Base-by-base conservation (phyloP, 352 stramenopile species). In the Phytopythium delawarense region DNA sequence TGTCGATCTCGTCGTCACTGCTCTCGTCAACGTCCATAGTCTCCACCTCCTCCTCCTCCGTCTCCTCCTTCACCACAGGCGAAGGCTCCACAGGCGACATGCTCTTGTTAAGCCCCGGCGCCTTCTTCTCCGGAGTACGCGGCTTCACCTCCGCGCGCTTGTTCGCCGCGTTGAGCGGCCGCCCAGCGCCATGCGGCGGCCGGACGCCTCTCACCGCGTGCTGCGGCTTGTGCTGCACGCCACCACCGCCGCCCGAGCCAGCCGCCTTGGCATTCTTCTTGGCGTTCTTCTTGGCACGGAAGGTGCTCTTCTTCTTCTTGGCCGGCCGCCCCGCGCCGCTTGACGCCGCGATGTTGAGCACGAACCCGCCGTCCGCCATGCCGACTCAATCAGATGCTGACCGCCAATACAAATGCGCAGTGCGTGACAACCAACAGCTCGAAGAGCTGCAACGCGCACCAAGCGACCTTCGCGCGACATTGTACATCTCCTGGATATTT, bases 221-320 rank as follows among this genome's bases (percentile, higher is more conserved):
- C 20, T 55, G 53, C 42, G 50, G 57, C 35, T 32, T 46, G 23
- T 49, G 37, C 51, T 72, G 44, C 37, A 63, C 48, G 39, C 37
- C 45, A 55, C 25, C 51, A 45, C 46, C 51, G 60, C 7, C 79
- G n/a, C 49, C 64, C 12, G 42, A 25, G 12, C 59, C 25, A 55
- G 80, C 83, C 7, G 60, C 48, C 59, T 86, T 83, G 28, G 71
- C 66, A 28, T 28, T 25, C 49, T 79, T 76, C 55, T 79, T 84
- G 20, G 78, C 81, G 30, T 78, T 80, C 57, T 91, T 77, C 71
- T 94, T 94, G 57, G 77, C 75, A 21, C 83, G 83, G 64, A 94
- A 94, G 13, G 74, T 86, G 53, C 76, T 84, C 65, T 91, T 88
- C 66, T 88, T 88, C 74, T 89, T 91, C 76, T 92, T 91, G 39